Conservation (phyloP, 257 asterid species). For the Solanum lignicaule region DNA sequence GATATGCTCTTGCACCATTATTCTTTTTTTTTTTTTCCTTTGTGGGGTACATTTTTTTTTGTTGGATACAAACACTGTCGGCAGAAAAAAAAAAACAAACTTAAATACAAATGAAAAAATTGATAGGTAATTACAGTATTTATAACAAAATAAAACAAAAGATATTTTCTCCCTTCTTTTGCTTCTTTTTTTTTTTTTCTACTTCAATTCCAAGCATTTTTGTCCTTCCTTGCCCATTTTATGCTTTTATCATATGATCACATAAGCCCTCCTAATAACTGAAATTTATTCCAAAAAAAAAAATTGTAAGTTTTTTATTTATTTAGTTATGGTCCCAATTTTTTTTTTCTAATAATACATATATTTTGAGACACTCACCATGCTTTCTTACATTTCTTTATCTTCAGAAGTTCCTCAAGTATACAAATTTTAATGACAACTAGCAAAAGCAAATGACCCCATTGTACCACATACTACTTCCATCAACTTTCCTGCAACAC, state of each 20-base stretch:
- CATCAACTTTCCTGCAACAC: constrained; percentile 67
- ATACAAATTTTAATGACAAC: constrained; percentile 46
- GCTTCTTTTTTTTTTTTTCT: constrained; percentile 9
- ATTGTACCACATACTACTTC: constrained; percentile 71
- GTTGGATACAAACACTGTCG: constrained; percentile 29
- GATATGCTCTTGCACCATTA: constrained; percentile 3
- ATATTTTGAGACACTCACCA: constrained; percentile 12
- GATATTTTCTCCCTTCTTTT: constrained; percentile 15
- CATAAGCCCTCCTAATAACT: constrained; percentile 27
- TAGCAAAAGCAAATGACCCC: constrained; percentile 65
- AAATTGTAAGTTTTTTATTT: neutral
- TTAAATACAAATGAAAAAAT: constrained; percentile 64
- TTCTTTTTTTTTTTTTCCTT: constrained; percentile 25
- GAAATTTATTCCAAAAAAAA: neutral
- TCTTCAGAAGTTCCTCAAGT: constrained; percentile 5
- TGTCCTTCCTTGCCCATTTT: constrained; percentile 7
- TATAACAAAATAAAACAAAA: constrained; percentile 27
- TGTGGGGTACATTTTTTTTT: constrained; percentile 18
- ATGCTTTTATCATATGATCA: constrained; percentile 19
- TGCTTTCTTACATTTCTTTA: constrained; percentile 13
- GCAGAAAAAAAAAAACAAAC: constrained; percentile 14
- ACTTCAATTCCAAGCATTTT: constrained; percentile 23
- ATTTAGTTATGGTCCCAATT: neutral
- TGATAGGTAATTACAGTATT: constrained; percentile 75
- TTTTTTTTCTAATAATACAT: neutral